Evolutionary conservation across 23 red algal genomes (phyloP), one percentile per base, ranked within the genome.

Genomic region (Gracilaria caudata): DNA sequence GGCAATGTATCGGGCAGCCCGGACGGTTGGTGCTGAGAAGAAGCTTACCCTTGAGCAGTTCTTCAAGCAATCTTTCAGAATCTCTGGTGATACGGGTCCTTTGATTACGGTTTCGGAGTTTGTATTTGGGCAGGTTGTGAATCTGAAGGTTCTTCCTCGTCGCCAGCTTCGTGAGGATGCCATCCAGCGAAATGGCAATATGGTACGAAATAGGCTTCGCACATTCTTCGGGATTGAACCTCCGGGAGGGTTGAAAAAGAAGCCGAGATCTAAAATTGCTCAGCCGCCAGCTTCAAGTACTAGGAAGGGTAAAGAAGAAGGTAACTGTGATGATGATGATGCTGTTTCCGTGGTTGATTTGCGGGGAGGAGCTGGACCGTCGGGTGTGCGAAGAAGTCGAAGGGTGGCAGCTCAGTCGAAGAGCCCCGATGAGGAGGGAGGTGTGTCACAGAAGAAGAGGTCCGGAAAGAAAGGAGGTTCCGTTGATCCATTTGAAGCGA

Each of bases 101-200:
- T 28, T 24, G 21, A 60, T 60, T 60, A 28, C 57, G 21, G 57
- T 60, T 24, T 60, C 57, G 21, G 57, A 60, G 25, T 60, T 60
- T 29, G 57, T 28, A 60, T 60, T 60, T 29, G 57, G 57, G 25
- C 57, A 60, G 57, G 57, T 60, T 60, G 57, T 29, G 21, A 29
- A 60, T 60, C 57, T 29, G 57, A 25, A 28, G 57, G 57, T 60
- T 60, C 57, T 60, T 28, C 57, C 57, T 60, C 57, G 57, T 29
- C 57, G 57, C 5, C 23, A 25, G 23, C 57, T 60, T 28, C 4
- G 21, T 24, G 25, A 25, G 21, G 57, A 60, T 60, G 21, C 57
- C 57, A 60, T 60, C 57, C 57, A 60, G 57, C 57, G 57, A 60
- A 60, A 60, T 24, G 23, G n/a, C 57, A 60, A 60, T 60, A 60